Evolutionary conservation across 305 asterid genomes (phyloP).

Genomic region (Solanum hybrid): DNA sequence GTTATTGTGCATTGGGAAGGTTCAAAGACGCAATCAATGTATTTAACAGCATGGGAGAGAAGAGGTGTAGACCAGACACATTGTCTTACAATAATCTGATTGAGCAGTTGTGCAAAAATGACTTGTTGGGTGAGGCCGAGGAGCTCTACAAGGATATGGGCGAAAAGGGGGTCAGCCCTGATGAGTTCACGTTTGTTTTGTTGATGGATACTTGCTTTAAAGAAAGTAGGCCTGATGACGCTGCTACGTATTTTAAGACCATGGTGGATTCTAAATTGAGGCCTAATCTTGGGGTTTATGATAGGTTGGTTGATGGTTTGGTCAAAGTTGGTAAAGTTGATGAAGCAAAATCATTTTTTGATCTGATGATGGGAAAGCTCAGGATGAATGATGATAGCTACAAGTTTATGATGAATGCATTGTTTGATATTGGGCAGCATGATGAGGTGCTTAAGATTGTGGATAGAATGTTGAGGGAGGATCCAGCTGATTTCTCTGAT

Average conservation of each 20-base stretch:
- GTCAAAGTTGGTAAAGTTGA: constrained; percentile 74
- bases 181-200: constrained; percentile 68
- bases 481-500: constrained; percentile 57
- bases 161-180: constrained; percentile 57
- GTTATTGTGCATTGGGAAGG: constrained; percentile 54
- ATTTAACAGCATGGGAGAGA: constrained; percentile 66
- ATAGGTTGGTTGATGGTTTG: constrained; percentile 56
- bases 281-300: constrained; percentile 70
- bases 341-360: constrained; percentile 73
- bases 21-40: constrained; percentile 60
- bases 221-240: constrained; percentile 67
- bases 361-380: constrained; percentile 64
- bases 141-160: constrained; percentile 70
- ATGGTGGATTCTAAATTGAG: constrained; percentile 78
- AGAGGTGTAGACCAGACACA: constrained; percentile 71
- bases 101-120: constrained; percentile 67
- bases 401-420: constrained; percentile 57
- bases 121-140: constrained; percentile 59
- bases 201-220: constrained; percentile 83
- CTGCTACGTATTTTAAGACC: constrained; percentile 55
- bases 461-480: constrained; percentile 61
- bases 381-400: constrained; percentile 65
- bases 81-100: constrained; percentile 68
- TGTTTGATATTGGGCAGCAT: constrained; percentile 56
- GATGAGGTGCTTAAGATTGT: constrained; percentile 64